These are phyloP conservation scores for Schwanniomyces occidentalis DNA, from an alignment of 805 yeast genomes.

Conservation along the genomic window DNA sequence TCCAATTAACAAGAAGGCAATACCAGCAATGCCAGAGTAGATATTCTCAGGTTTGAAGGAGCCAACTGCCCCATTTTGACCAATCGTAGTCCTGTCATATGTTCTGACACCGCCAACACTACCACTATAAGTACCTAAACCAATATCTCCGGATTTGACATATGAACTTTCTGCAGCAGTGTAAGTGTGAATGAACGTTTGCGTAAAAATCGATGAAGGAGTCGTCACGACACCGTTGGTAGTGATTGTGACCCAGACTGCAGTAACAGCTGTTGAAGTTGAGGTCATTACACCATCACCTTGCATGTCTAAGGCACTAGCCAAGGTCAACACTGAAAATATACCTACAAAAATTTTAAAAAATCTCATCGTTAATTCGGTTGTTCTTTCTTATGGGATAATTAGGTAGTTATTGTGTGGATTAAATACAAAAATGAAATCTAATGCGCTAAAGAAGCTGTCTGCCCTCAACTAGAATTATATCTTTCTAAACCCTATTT, in stretches of 20 bases:
- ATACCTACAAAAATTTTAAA: background rate
- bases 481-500: too few species aligned
- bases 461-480: too few species aligned
- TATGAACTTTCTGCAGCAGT: slow-evolving; percentile 15
- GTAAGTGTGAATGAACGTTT: slow-evolving; percentile 25
- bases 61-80: slow-evolving; percentile 13
- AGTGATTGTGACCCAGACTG: slow-evolving; percentile 37
- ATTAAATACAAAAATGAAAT: too few species aligned
- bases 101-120: slow-evolving; percentile 31
- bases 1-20: slow-evolving; percentile 13
- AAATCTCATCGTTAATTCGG: too few species aligned
- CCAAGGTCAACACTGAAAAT: slow-evolving; percentile 7
- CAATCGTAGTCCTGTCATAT: slow-evolving; percentile 28
- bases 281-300: slow-evolving; percentile 7
- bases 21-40: slow-evolving; percentile 17
- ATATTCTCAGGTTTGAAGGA: slow-evolving; percentile 3
- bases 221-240: slow-evolving; percentile 28
- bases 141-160: slow-evolving; percentile 28
- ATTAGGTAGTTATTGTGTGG: too few species aligned
- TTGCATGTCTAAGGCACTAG: slow-evolving; percentile 18
- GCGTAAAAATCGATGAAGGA: slow-evolving; percentile 22
- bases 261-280: slow-evolving; percentile 17
- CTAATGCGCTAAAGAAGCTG: too few species aligned
- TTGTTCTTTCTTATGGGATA: too few species aligned
- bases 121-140: slow-evolving; percentile 30